These are phyloP conservation scores for Trichoderma guizhouense DNA, from an alignment of 2,329 filamentous ascomycete genomes.

Conservation along the genomic window DNA sequence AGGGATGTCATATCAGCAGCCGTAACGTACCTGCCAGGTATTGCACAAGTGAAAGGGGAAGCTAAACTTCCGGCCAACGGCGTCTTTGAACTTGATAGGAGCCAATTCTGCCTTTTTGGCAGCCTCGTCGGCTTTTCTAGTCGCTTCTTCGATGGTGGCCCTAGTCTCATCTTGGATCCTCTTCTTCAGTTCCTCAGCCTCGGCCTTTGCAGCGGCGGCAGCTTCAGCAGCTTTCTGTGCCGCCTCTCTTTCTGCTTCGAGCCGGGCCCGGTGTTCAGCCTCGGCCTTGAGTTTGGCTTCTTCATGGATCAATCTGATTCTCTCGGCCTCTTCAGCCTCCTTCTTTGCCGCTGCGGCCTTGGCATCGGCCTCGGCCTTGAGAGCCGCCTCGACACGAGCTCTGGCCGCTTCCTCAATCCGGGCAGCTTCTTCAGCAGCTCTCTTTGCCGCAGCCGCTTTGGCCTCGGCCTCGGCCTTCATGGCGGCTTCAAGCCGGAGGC, in stretches of 20 bases:
- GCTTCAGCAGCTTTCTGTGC: constrained; percentile 40
- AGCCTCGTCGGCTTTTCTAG: constrained; percentile 47
- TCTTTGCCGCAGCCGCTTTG: constrained; percentile 40
- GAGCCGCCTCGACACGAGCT: constrained; percentile 37
- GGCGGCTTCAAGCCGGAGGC: constrained; percentile 40
- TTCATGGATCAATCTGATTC: constrained; percentile 36
- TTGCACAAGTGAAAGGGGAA: constrained; percentile 85
- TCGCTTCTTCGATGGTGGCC: constrained; percentile 45
- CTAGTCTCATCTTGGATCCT: constrained; percentile 56
- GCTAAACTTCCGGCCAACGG: constrained; percentile 84
- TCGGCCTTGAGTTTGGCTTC: constrained; percentile 39
- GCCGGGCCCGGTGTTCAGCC: constrained; percentile 38
- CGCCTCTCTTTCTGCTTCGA: constrained; percentile 40
- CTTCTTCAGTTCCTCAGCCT: constrained; percentile 59
- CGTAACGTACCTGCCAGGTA: constrained; percentile 69
- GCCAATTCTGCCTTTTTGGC: constrained; percentile 60
- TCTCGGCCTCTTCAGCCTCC: constrained; percentile 43
- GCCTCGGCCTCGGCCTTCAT: constrained; percentile 42
- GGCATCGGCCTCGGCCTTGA: constrained; percentile 36
- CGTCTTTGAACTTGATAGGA: constrained; percentile 87
- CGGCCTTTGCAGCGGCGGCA: constrained; percentile 48
- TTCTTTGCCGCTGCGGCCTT: constrained; percentile 40
- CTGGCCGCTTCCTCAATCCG: constrained; percentile 38
- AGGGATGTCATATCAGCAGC: background rate
- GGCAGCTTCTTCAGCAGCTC: constrained; percentile 43